phyloP scores from a whole-genome alignment of 2,329 filamentous ascomycete species.

The Stromatinia cepivora region DNA sequence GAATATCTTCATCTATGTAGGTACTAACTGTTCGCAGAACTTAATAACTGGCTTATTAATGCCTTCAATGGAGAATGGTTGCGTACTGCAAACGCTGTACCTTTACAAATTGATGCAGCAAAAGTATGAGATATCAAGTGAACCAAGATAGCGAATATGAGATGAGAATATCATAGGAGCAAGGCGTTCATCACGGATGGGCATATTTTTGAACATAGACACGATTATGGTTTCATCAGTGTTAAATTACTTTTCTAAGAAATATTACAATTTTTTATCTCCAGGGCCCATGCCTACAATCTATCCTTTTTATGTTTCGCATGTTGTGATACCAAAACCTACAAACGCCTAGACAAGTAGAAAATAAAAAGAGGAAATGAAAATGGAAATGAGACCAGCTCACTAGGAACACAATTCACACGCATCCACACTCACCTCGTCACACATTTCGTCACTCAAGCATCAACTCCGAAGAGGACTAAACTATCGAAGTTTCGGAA shows the following conservation, averaged over 20 bases:
- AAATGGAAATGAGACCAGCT: neutral
- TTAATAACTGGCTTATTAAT: slow-evolving; percentile 90
- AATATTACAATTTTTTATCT: neutral
- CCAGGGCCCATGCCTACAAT: neutral
- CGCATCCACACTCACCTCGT: neutral
- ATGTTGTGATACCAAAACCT: neutral
- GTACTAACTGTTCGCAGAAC: slow-evolving; percentile 54
- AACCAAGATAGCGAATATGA: neutral
- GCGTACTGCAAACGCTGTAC: slow-evolving; percentile 41
- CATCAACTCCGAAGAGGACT: neutral
- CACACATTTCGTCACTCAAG: neutral
- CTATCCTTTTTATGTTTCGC: neutral
- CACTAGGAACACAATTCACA: neutral
- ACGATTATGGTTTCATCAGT: slow-evolving; percentile 1
- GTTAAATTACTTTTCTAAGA: neutral
- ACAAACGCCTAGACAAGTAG: neutral
- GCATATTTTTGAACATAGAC: neutral
- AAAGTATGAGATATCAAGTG: slow-evolving; percentile 7
- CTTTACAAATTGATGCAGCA: slow-evolving; percentile 36
- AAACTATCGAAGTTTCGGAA: neutral
- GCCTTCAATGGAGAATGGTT: slow-evolving; percentile 98
- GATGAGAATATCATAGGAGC: slow-evolving; percentile 14
- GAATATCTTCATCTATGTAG: neutral
- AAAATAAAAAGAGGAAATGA: neutral
- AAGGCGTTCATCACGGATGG: neutral